These are phyloP conservation scores for Areca catechu DNA, from an alignment of 176 grass and related monocot species.

Conservation along the genomic window DNA sequence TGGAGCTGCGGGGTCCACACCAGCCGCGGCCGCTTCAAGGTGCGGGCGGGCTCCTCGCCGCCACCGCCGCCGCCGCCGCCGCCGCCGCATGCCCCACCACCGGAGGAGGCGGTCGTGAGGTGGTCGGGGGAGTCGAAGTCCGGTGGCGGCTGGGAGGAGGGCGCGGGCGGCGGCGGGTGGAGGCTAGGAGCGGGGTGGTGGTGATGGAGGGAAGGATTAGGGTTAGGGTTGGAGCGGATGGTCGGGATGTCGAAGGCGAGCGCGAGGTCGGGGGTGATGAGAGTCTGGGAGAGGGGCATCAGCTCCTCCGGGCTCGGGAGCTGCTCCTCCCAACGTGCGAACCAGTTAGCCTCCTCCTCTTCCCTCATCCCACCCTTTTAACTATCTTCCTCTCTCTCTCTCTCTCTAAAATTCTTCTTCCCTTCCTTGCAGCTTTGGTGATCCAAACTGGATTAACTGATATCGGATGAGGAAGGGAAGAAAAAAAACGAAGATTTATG, in stretches of 20 bases:
- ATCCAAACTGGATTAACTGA: no score
- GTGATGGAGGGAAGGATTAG: not conserved
- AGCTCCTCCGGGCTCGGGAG: conserved; percentile 17
- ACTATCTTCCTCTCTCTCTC: not conserved
- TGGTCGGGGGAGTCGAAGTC: conserved; percentile 40
- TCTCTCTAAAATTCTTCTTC: not conserved
- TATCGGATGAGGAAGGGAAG: not conserved
- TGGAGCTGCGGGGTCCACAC: conserved; percentile 25
- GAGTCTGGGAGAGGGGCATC: conserved; percentile 13
- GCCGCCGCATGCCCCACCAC: not conserved
- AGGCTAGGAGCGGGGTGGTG: not conserved
- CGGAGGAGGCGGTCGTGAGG: not conserved
- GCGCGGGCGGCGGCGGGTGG: not conserved
- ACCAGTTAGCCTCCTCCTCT: conserved; percentile 20
- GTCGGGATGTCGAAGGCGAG: conserved; percentile 16
- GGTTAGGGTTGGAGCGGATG: not conserved
- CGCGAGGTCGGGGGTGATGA: conserved; percentile 16
- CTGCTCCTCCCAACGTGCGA: conserved; percentile 15
- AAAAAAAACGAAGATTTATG: not conserved
- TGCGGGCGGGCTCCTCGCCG: conserved; percentile 14
- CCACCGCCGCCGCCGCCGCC: not conserved
- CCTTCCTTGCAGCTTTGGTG: not conserved
- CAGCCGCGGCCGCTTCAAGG: conserved; percentile 14
- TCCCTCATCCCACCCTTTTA: conserved; percentile 40
- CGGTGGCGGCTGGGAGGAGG: not conserved